Percentiles rank a stretch among this genome's conserved stretches.
Evolutionary conservation across 441 rosid genomes (phyloP).

Genomic region (Croton setiger): DNA sequence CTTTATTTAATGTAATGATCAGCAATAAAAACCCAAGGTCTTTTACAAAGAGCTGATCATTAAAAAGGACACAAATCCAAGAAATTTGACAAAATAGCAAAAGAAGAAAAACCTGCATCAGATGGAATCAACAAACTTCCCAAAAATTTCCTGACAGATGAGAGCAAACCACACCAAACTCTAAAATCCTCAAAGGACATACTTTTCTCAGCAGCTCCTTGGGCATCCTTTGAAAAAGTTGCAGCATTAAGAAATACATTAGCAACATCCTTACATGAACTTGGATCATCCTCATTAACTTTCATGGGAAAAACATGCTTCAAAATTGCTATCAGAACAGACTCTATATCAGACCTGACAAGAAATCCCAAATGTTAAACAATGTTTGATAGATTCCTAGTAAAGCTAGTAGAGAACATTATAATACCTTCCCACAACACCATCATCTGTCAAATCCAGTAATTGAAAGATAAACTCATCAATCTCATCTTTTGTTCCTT

Average conservation of each 20-base stretch:
- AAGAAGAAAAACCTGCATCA: conserved; percentile 46
- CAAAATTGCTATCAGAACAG: conserved; percentile 42
- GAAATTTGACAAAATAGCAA: conserved; percentile 8
- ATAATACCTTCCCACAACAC: conserved; percentile 52
- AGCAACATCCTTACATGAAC: conserved; percentile 35
- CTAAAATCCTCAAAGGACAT: conserved; percentile 80
- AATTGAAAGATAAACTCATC: conserved; percentile 73
- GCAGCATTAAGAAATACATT: conserved; percentile 55
- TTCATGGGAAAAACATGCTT: conserved; percentile 38
- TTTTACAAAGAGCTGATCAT: background rate
- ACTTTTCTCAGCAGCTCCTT: conserved; percentile 36
- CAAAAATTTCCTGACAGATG: conserved; percentile 77
- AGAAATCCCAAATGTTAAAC: conserved; percentile 15
- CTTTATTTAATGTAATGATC: background rate
- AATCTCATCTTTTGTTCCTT: conserved; percentile 79
- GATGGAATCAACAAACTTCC: conserved; percentile 69
- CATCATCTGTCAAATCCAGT: conserved; percentile 62
- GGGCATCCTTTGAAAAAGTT: conserved; percentile 45
- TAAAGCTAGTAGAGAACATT: background rate
- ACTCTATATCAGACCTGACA: conserved; percentile 70
- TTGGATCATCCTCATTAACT: conserved; percentile 33
- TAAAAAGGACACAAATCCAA: background rate
- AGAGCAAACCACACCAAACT: conserved; percentile 62
- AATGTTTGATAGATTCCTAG: background rate
- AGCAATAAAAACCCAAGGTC: background rate